phyloP scores from a whole-genome alignment of 2,329 filamentous ascomycete genomes.

The Talaromyces sp. region DNA sequence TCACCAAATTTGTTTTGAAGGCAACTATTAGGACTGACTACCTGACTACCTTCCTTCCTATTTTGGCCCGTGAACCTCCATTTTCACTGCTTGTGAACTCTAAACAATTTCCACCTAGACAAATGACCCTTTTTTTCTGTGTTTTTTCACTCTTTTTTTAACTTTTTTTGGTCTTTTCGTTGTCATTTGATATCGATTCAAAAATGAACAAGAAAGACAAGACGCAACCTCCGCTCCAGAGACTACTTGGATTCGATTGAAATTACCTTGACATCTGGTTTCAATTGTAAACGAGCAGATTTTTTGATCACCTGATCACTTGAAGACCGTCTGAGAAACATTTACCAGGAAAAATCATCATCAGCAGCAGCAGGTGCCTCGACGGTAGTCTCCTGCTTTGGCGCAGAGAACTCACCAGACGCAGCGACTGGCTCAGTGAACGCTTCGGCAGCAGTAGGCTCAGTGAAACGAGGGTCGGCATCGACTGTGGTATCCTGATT shows the following conservation, averaged over 20 bases:
- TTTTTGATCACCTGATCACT: neutral
- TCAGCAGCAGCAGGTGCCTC: neutral
- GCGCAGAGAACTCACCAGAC: neutral
- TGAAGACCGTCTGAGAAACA: neutral
- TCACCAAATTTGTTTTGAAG: slow-evolving; percentile 2
- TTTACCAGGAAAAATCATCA: slow-evolving; percentile 1
- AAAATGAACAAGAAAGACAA: neutral
- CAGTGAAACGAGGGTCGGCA: neutral
- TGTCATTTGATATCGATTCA: neutral
- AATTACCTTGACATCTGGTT: neutral
- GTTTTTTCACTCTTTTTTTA: neutral
- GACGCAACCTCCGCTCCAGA: neutral
- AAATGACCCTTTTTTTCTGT: neutral
- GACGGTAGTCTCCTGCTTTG: neutral
- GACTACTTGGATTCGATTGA: neutral
- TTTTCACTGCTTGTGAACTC: neutral
- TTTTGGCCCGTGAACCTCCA: neutral
- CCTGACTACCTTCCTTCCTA: neutral
- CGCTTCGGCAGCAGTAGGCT: neutral
- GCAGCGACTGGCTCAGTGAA: neutral
- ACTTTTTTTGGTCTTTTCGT: neutral
- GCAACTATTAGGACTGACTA: slow-evolving; percentile 1
- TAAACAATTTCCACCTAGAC: neutral
- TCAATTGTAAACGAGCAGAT: neutral
- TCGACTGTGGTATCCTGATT: neutral